phyloP scores from a whole-genome alignment of 495 filamentous ascomycete genomes.

The Diplogelasinospora grovesii region DNA sequence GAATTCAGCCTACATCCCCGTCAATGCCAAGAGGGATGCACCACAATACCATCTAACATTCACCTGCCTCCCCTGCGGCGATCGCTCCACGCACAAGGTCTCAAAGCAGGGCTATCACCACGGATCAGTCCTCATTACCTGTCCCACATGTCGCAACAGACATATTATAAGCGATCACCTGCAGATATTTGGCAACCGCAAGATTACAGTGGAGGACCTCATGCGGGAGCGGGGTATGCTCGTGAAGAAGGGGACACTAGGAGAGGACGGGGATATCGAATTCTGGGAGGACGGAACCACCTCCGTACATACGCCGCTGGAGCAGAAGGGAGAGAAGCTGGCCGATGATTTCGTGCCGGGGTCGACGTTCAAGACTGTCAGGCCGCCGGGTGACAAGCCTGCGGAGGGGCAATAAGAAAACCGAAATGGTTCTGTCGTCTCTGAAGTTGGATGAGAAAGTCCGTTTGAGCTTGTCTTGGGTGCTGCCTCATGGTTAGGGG shows the following conservation, averaged over 20 bases:
- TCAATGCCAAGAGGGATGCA: not conserved
- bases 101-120: conserved; percentile 91
- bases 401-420: not conserved
- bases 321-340: conserved; percentile 6
- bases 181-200: conserved; percentile 62
- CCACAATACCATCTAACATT: conserved; percentile 77
- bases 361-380: conserved; percentile 21
- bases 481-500: no score
- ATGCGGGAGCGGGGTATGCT: conserved; percentile 57
- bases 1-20: conserved; percentile 10
- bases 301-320: conserved; percentile 3
- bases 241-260: conserved; percentile 54
- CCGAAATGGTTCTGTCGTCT: no score
- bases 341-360: conserved; percentile 15
- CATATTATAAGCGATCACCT: conserved; percentile 93
- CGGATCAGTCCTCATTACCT: conserved; percentile 81
- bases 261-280: conserved; percentile 55
- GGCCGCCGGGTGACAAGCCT: conserved; percentile 5
- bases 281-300: conserved; percentile 60
- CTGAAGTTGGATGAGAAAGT: no score
- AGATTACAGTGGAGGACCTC: conserved; percentile 65
- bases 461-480: no score
- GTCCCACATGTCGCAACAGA: conserved; percentile 72
- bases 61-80: conserved; percentile 80
- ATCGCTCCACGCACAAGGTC: conserved; percentile 68